Evolutionary conservation across 768 basidiomycete genomes (phyloP).

Genomic region (Collybia nuda): DNA sequence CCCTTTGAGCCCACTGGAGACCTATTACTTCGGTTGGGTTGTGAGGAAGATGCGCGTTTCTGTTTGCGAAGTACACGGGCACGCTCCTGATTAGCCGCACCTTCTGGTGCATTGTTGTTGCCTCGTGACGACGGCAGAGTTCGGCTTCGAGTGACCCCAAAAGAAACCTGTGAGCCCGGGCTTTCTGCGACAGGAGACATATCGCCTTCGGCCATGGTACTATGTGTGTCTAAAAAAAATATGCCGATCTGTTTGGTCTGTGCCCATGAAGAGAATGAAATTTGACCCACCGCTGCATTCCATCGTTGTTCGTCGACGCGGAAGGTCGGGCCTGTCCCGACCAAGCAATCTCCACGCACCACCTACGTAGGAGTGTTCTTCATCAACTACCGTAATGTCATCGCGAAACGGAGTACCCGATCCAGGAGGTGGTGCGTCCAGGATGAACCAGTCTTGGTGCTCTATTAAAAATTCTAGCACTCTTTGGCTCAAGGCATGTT

Average conservation of each 20-base stretch:
- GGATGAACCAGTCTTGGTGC: slow-evolving; percentile 95
- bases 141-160: slow-evolving; percentile 53
- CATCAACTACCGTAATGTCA: slow-evolving; percentile 43
- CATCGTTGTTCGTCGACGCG: slow-evolving; percentile 58
- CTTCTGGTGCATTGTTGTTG: slow-evolving; percentile 16
- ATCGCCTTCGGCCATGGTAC: slow-evolving; percentile 29
- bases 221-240: slow-evolving; percentile 15
- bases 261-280: slow-evolving; percentile 1
- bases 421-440: slow-evolving; percentile 79
- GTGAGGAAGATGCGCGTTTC: slow-evolving; percentile 43
- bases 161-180: slow-evolving; percentile 28
- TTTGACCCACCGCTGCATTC: slow-evolving; percentile 37
- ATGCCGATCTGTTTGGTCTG: not conserved
- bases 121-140: slow-evolving; percentile 61
- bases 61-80: slow-evolving; percentile 50
- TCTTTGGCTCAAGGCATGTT: slow-evolving; percentile 84
- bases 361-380: slow-evolving; percentile 40
- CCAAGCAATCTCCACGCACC: slow-evolving; percentile 58
- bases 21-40: slow-evolving; percentile 20
- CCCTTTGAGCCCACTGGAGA: slow-evolving; percentile 6
- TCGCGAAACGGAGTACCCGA: slow-evolving; percentile 23
- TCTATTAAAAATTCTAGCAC: slow-evolving; percentile 95
- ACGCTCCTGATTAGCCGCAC: slow-evolving; percentile 27
- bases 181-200: slow-evolving; percentile 52
- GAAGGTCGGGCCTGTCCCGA: slow-evolving; percentile 39